A percentile compares a stretch with the other conserved stretches of the same genome.
phyloP scores from a whole-genome alignment of 2,329 filamentous ascomycete genomes.

The Zymoseptoria crescenta region DNA sequence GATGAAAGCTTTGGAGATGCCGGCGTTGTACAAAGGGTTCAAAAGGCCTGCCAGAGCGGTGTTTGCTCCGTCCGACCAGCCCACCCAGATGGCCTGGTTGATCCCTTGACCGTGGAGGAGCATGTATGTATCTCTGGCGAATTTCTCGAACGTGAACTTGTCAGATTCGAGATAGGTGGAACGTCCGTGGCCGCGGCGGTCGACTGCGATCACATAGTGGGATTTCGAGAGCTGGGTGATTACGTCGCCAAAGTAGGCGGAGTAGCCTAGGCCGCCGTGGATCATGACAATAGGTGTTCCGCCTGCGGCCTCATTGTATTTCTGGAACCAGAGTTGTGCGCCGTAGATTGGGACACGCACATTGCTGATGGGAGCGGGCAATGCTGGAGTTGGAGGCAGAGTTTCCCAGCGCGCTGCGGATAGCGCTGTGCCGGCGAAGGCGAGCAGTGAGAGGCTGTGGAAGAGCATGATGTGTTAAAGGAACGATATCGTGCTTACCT shows the following conservation, averaged over 20 bases:
- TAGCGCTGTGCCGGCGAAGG: conserved; percentile 2
- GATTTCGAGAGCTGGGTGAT: conserved; percentile 30
- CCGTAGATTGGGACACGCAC: conserved; percentile 31
- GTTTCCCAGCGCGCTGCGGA: conserved; percentile 15
- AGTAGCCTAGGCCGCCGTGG: conserved; percentile 38
- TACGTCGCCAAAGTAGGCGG: conserved; percentile 36
- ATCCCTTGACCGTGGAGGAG: conserved; percentile 29
- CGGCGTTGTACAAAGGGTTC: conserved; percentile 24
- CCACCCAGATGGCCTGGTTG: conserved; percentile 30
- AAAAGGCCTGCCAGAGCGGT: conserved; percentile 34
- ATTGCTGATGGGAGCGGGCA: conserved; percentile 33
- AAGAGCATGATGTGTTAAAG: conserved; percentile 2
- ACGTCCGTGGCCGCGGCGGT: conserved; percentile 38
- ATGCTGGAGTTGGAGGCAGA: conserved; percentile 33
- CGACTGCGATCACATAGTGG: conserved; percentile 35
- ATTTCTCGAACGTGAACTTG: conserved; percentile 34
- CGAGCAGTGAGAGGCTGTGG: neutral
- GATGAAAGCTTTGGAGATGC: conserved; percentile 36
- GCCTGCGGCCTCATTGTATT: conserved; percentile 33
- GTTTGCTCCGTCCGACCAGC: conserved; percentile 38
- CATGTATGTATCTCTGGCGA: conserved; percentile 31
- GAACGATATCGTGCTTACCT: neutral
- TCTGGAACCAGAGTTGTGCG: conserved; percentile 36
- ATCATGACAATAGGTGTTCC: conserved; percentile 34
- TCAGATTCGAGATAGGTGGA: conserved; percentile 32